These are phyloP conservation scores for Calonectria fujianensis DNA, from an alignment of 2,329 filamentous ascomycete species.

Conservation along the genomic window DNA sequence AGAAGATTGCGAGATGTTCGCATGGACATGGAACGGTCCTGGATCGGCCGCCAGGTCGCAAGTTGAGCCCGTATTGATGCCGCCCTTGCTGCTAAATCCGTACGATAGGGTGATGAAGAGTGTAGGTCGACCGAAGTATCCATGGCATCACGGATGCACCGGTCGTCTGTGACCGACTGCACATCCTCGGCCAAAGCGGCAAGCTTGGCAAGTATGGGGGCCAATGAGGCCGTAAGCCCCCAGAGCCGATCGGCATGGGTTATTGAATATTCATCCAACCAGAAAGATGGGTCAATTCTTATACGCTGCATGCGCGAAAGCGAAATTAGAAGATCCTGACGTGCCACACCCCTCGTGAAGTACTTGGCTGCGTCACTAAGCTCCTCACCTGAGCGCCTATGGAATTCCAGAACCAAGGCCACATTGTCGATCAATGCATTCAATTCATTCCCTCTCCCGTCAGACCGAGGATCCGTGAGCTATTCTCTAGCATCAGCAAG, in stretches of 20 bases:
- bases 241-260: constrained; percentile 1
- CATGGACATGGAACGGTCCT: neutral
- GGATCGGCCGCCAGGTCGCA: neutral
- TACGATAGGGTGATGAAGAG: neutral
- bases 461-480: constrained; percentile 7
- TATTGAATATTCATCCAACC: constrained; percentile 2
- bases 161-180: neutral
- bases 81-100: neutral
- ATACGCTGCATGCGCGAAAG: neutral
- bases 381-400: neutral
- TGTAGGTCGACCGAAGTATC: neutral
- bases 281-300: neutral
- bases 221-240: neutral
- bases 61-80: neutral
- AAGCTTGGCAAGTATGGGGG: neutral
- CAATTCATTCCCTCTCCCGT: constrained; percentile 2
- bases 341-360: neutral
- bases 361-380: neutral
- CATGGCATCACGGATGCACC: neutral
- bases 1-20: neutral
- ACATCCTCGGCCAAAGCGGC: constrained; percentile 1
- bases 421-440: neutral
- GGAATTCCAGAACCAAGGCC: constrained; percentile 2
- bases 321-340: neutral
- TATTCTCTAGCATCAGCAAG: neutral